Evolutionary conservation across 306 rosid species (phyloP), one percentile per base, ranked within the genome.

Genomic region (Quercus rubra): DNA sequence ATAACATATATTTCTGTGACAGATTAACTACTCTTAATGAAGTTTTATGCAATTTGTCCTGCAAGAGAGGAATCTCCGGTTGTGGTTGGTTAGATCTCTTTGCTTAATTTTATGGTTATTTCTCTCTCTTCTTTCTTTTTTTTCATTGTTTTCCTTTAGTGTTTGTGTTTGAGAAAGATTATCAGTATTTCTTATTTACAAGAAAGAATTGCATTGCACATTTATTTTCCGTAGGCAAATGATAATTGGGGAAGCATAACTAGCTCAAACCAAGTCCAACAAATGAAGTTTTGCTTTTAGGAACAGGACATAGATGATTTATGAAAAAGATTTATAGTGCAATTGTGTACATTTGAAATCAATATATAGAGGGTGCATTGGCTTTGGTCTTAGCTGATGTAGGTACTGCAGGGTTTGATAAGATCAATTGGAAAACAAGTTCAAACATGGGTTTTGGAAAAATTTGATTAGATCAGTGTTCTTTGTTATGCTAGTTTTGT

Each of bases 11-110:
- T 71, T 35, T 69, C 27, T 15, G 21, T n/a, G 46, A 76, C 52
- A 62, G 15, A 35, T 19, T n/a, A 18, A 35, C 71, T 4, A 4
- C 0, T 13, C 51, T 57, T 18, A 58, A 55, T 56, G 46, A 58
- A 28, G 5, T 78, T 62, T 27, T 38, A 43, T 83, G 75, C 69
- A 75, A 46, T 74, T 78, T 55, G 25, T 68, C 83, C 49, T 71
- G 41, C 10, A 38, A 77, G 74, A 70, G 25, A 15, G 49, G 17
- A 33, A 67, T 67, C 20, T 67, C 72, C 2, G 0, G 1, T 33
- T 67, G 25, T 67, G 38, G 72, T 68, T 67, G 72, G 17, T 15
- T 35, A 67, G 72, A 67, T 67, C 52, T 67, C 35, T 14, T 8
- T 68, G 51, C 52, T 35, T 35, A 19, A 35, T 19, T 68, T 68